Base-by-base conservation (phyloP, 495 filamentous ascomycete genomes). In the Lasiosphaeriaceae sp. region DNA sequence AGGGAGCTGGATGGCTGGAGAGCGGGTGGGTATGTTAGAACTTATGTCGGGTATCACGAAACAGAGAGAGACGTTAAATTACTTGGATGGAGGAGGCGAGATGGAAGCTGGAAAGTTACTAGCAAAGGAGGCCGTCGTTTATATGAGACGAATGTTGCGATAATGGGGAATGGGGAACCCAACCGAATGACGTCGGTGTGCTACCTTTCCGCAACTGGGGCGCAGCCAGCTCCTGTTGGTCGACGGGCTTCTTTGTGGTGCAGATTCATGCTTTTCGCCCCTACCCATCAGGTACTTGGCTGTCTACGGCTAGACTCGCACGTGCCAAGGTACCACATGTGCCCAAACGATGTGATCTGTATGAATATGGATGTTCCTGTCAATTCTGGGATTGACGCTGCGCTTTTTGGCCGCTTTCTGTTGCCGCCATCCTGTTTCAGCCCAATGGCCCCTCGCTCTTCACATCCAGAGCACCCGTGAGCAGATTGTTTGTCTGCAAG, bases 171-270 rank as follows among this genome's bases (percentile, higher is more conserved):
- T 45, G 45, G 31, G 20, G 31, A 62, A 19, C 26, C 55, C 45
- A 47, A 39, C 20, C 16, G 54, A 43, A 66, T 66, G 63, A 66
- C 63, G 63, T 66, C 63, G 63, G 57, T 60, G 60, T 60, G 50
- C 63, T 45, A 60, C 59, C 2, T 31, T 41, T 19, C 51, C 39
- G 51, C 51, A 26, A 26, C 23, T 49, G 47, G 24, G 47, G 23
- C 47, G 23, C 47, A n/a, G 39, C 39, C 22, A 31, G 23, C 19
- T 17, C 14, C 16, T 49, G 39, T 14, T 43, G 39, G 39, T 5
- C 16, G 12, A 12, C 11, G 14, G 12, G 47, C 47, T 49, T 22
- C 21, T 31, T 31, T n/a, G 22, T 24, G 47, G 46, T 22, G 14
- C 16, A 49, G 47, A 34, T 34, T 23, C 24, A 23, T 17, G 39